Percentiles rank a stretch among this genome's conserved stretches.
Conservation (phyloP, 2,329 filamentous ascomycete species). For the Pseudogymnoascus sp. region DNA sequence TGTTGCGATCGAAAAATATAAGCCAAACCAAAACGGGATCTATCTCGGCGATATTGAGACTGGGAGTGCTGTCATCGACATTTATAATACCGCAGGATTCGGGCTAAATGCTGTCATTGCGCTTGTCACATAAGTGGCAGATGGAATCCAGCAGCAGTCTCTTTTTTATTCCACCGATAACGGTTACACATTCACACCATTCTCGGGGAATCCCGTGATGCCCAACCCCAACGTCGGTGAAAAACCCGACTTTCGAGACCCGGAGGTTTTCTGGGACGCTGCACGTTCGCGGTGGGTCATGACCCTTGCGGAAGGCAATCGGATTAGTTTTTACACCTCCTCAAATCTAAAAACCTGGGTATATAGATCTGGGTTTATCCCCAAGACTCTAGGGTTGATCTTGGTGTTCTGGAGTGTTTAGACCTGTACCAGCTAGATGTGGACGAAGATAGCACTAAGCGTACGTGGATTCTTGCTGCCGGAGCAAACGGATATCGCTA, state of each 20-base stretch:
- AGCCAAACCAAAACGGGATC: constrained; percentile 33
- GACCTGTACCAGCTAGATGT: no score
- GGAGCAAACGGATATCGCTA: no score
- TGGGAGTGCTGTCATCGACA: constrained; percentile 51
- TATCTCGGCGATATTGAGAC: constrained; percentile 47
- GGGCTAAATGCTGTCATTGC: constrained; percentile 51
- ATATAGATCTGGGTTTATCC: constrained; percentile 49
- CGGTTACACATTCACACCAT: constrained; percentile 54
- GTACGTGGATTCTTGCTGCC: no score
- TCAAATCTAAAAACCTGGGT: constrained; percentile 54
- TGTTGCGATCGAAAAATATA: constrained; percentile 48
- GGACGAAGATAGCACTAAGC: no score
- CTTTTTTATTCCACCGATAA: constrained; percentile 47
- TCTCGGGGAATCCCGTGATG: constrained; percentile 53
- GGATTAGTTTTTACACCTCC: constrained; percentile 58
- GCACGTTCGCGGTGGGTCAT: constrained; percentile 49
- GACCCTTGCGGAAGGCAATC: constrained; percentile 47
- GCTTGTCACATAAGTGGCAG: constrained; percentile 51
- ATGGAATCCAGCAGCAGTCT: constrained; percentile 35
- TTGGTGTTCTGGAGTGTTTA: no score
- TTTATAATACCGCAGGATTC: constrained; percentile 59
- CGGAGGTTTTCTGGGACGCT: constrained; percentile 55
- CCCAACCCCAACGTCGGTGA: constrained; percentile 37
- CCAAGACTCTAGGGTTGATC: not conserved
- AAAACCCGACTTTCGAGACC: constrained; percentile 51